Evolutionary conservation across 2,329 filamentous ascomycete genomes (phyloP), one percentile per base, ranked within the genome.

Genomic region (Diaporthe sp.): DNA sequence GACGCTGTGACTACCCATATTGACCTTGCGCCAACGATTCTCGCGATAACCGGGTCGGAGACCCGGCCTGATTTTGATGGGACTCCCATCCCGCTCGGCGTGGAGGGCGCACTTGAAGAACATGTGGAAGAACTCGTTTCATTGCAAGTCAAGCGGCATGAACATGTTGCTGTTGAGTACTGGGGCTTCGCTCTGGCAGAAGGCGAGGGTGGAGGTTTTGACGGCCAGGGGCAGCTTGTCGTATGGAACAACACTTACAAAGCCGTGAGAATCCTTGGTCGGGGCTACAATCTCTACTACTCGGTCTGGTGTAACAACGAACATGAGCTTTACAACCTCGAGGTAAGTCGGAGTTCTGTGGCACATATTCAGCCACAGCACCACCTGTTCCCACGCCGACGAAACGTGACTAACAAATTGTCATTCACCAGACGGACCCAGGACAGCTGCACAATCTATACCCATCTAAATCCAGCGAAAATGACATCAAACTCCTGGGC

Each of bases 241-340:
- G 34, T 76, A 1, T 12, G 10, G n/a, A 77, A 77, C 25, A 77
- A 76, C 19, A 91, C 89, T 0, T 92, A 91, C 83, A 91, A 92
- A 79, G 86, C 84, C 0, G 78, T 91, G 7, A 86, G 90, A 10
- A 79, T 92, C 4, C 83, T 90, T 3, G 83, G 86, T 0, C 80
- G 87, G 1, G 82, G 83, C 2, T 92, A 92, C 78, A 89, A 88
- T 77, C 79, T 93, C 8, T 89, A 90, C 76, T 93, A 93, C 80
- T 88, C 90, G 0, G 89, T 92, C 0, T 93, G 92, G 91, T 93
- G 92, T 78, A 92, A 84, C 17, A 90, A 90, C 58, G 91, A 92
- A 77, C 88, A 90, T 71, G 91, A 93, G 78, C 85, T 92, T 0
- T 94, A 92, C 79, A 87, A 93, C 76, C 79, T 92, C 61, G 87